A percentile compares a stretch with the other conserved stretches of the same genome.
phyloP scores from a whole-genome alignment of 2,329 filamentous ascomycete species.

The Aureobasidium sp. region DNA sequence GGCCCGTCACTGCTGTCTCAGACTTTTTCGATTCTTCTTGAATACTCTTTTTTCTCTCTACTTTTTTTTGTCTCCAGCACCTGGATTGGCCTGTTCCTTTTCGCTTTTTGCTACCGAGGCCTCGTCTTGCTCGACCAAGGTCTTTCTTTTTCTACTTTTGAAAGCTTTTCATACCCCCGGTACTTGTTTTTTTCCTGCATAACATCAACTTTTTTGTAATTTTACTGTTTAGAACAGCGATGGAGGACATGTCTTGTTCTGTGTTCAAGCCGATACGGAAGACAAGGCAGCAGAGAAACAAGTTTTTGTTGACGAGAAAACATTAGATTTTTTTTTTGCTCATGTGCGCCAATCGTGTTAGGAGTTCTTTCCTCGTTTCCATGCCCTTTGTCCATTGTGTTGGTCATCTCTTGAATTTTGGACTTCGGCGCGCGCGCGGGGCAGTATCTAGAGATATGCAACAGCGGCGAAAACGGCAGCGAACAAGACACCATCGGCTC shows the following conservation, averaged over 20 bases:
- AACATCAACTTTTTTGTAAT: slow-evolving; percentile 1
- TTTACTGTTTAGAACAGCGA: neutral
- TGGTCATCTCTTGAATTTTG: too few relatives aligned
- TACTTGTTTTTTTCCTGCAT: neutral
- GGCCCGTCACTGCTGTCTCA: neutral
- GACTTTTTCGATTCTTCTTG: neutral
- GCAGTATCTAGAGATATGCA: neutral
- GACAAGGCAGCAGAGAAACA: neutral
- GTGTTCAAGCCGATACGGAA: neutral
- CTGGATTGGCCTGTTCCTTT: neutral
- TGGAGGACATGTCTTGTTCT: neutral
- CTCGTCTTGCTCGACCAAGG: neutral
- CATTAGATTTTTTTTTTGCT: neutral
- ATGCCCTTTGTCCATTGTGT: neutral
- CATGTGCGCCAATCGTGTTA: neutral
- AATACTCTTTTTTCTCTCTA: neutral
- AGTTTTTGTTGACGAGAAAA: neutral
- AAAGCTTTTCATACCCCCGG: neutral
- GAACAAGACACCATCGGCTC: neutral
- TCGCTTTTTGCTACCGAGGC: neutral
- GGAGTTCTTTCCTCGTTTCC: neutral
- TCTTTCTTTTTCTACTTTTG: neutral
- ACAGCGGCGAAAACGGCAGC: slow-evolving; percentile 6
- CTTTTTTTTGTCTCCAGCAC: neutral
- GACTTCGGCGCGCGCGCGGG: too few relatives aligned